Evolutionary conservation across 2,329 filamentous ascomycete species (phyloP).

Genomic region (Zymoseptoria brevis): DNA sequence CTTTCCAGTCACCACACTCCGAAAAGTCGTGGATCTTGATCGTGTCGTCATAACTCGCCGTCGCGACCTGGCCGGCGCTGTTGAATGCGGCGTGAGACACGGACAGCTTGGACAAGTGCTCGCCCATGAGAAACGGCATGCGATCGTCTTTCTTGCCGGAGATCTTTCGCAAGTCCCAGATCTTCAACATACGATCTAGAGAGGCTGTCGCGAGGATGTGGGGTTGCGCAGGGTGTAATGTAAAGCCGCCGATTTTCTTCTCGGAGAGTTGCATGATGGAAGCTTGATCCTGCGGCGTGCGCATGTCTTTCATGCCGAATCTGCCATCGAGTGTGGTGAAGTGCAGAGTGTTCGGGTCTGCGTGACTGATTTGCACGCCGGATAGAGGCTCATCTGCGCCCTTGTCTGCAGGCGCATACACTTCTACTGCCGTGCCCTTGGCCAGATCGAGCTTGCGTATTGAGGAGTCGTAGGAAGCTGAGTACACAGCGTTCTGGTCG

Average conservation of each 20-base stretch:
- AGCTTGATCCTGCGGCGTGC: constrained; percentile 47
- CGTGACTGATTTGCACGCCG: constrained; percentile 67
- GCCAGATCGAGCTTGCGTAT: constrained; percentile 79
- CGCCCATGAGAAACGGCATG: constrained; percentile 63
- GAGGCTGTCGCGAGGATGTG: constrained; percentile 85
- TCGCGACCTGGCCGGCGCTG: constrained; percentile 74
- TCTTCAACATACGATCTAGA: constrained; percentile 76
- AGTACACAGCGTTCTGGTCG: constrained; percentile 68
- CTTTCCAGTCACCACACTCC: constrained; percentile 40
- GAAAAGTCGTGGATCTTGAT: constrained; percentile 83
- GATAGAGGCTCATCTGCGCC: constrained; percentile 72
- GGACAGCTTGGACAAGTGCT: constrained; percentile 73
- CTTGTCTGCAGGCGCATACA: constrained; percentile 66
- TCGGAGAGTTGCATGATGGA: constrained; percentile 71
- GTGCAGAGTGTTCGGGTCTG: constrained; percentile 65
- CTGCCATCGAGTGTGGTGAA: constrained; percentile 80
- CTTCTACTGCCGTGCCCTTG: constrained; percentile 69
- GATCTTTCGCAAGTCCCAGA: constrained; percentile 88
- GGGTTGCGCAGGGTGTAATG: constrained; percentile 67
- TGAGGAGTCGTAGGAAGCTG: constrained; percentile 86
- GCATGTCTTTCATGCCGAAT: constrained; percentile 73
- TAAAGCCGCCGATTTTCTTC: constrained; percentile 94
- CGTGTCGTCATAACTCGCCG: constrained; percentile 88
- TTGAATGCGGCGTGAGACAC: constrained; percentile 94
- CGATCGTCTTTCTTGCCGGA: constrained; percentile 50